A percentile compares a stretch with the other conserved stretches of the same genome.
phyloP scores from a whole-genome alignment of 768 basidiomycete species.

The Pseudohyphozyma bogoriensis region DNA sequence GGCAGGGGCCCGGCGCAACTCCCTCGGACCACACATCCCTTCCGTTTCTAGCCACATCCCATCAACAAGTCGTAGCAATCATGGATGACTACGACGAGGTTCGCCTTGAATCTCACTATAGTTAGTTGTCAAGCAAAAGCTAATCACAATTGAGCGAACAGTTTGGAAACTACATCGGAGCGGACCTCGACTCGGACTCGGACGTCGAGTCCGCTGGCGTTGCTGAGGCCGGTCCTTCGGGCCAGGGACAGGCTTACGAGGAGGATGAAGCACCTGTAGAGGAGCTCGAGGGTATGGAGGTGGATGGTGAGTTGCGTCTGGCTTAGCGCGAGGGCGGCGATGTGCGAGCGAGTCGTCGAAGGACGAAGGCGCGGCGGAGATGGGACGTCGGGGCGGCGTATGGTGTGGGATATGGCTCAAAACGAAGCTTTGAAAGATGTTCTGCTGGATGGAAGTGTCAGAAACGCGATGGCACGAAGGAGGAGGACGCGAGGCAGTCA shows the following conservation, averaged over 20 bases:
- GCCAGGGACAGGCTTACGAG: constrained; percentile 30
- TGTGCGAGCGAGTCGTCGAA: too few relatives aligned
- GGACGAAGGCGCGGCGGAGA: not conserved
- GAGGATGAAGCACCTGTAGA: constrained; percentile 23
- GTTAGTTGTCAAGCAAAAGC: too few relatives aligned
- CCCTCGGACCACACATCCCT: too few relatives aligned
- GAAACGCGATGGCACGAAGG: too few relatives aligned
- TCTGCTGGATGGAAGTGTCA: too few relatives aligned
- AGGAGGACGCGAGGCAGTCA: too few relatives aligned
- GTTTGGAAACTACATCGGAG: constrained; percentile 86
- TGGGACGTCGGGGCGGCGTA: not conserved
- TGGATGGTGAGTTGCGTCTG: constrained; percentile 55
- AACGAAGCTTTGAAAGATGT: too few relatives aligned
- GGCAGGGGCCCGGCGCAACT: too few relatives aligned
- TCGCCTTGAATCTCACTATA: not conserved
- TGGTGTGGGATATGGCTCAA: not conserved
- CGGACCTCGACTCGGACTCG: constrained; percentile 79
- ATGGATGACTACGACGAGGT: not conserved
- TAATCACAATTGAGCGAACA: not conserved
- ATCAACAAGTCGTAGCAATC: too few relatives aligned
- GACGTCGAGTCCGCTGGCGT: too few relatives aligned
- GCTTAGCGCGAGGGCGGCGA: not conserved
- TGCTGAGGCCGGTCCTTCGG: constrained; percentile 46
- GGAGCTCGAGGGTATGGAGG: constrained; percentile 62
- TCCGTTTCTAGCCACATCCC: too few relatives aligned